phyloP scores from a whole-genome alignment of 441 rosid genomes.

The Populus hybrid region DNA sequence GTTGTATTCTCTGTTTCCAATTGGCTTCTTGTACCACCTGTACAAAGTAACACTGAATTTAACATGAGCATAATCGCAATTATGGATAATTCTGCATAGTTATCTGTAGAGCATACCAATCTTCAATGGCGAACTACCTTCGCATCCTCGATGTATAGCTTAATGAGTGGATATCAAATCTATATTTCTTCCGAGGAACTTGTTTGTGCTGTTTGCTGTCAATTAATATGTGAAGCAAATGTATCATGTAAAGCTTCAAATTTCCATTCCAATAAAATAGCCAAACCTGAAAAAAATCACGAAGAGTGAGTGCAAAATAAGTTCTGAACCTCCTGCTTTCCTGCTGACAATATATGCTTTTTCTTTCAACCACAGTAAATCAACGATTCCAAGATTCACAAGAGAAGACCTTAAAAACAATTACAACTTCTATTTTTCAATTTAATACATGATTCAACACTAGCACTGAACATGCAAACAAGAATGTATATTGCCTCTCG shows the following conservation, averaged over 20 bases:
- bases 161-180: constrained; percentile 74
- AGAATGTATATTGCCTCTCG: too few species aligned
- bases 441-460: too few species aligned
- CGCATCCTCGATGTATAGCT: constrained; percentile 54
- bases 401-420: constrained; percentile 45
- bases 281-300: not conserved
- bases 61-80: not conserved
- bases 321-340: constrained; percentile 59
- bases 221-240: constrained; percentile 50
- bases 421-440: too few species aligned
- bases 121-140: constrained; percentile 82
- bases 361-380: constrained; percentile 58
- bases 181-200: constrained; percentile 62
- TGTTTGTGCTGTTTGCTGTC: constrained; percentile 82
- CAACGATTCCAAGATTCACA: constrained; percentile 68
- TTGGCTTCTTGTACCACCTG: constrained; percentile 92
- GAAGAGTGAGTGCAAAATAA: not conserved
- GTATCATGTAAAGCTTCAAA: not conserved
- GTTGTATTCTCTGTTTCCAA: constrained; percentile 58
- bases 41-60: constrained; percentile 9
- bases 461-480: too few species aligned
- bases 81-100: not conserved
- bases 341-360: constrained; percentile 32
- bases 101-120: constrained; percentile 46
- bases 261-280: not conserved